Percentiles rank a stretch among this genome's conserved stretches.
These are phyloP conservation scores for Neurospora sp. DNA, from an alignment of 495 filamentous ascomycete genomes.

Conservation along the genomic window DNA sequence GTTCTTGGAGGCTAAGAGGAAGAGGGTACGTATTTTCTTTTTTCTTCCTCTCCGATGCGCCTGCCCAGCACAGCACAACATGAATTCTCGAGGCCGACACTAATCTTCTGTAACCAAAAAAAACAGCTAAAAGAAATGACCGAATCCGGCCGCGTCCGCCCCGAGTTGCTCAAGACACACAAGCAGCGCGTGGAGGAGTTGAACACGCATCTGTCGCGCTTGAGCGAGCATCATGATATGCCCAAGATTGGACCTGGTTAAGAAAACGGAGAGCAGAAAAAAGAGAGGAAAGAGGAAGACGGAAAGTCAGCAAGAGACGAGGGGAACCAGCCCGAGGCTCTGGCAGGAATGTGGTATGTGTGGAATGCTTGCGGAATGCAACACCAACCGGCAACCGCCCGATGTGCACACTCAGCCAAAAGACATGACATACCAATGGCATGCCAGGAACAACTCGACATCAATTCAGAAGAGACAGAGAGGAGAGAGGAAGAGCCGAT, in stretches of 20 bases:
- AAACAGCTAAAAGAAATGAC: constrained; percentile 57
- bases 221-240: constrained; percentile 99
- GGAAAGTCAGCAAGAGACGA: background rate
- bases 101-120: background rate
- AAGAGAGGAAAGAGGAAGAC: background rate
- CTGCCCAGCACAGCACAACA: background rate
- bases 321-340: background rate
- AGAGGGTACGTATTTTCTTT: constrained; percentile 49
- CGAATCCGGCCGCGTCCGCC: constrained; percentile 30
- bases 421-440: background rate
- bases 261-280: constrained; percentile 1
- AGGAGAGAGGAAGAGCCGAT: background rate
- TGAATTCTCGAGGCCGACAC: background rate
- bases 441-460: background rate
- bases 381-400: background rate
- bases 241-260: constrained; percentile 70
- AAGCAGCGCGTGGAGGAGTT: constrained; percentile 94
- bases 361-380: background rate
- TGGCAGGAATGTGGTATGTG: background rate
- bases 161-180: constrained; percentile 83
- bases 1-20: constrained; percentile 68
- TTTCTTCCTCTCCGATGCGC: background rate
- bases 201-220: constrained; percentile 79
- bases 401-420: background rate
- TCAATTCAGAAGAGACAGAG: background rate